Percentiles rank a stretch among this genome's conserved stretches.
phyloP scores from a whole-genome alignment of 495 filamentous ascomycete species.

The Penicillium macrosclerotiorum region DNA sequence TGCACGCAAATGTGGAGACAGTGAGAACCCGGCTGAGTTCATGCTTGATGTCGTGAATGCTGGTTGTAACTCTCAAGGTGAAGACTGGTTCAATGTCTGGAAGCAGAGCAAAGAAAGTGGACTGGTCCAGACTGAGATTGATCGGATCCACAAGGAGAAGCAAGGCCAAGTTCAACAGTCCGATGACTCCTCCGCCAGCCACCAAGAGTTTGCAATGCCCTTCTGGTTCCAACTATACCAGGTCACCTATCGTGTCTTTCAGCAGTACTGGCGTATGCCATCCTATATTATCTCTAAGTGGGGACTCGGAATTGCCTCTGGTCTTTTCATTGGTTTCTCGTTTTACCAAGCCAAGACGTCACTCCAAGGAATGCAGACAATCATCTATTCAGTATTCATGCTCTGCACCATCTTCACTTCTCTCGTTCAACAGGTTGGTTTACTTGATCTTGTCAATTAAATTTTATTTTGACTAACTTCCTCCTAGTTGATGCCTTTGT shows the following conservation, averaged over 20 bases:
- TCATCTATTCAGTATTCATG: conserved; percentile 63
- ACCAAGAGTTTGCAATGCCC: conserved; percentile 49
- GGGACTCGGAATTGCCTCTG: conserved; percentile 32
- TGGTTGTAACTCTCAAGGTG: conserved; percentile 22
- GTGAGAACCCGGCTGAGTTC: conserved; percentile 86
- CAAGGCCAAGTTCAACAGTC: conserved; percentile 42
- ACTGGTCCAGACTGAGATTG: conserved; percentile 64
- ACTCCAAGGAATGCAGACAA: conserved; percentile 48
- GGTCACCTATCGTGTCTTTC: conserved; percentile 46
- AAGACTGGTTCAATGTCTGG: conserved; percentile 78
- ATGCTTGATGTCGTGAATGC: conserved; percentile 74
- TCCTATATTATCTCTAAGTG: conserved; percentile 41
- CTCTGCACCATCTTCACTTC: conserved; percentile 53
- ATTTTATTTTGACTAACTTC: conserved; percentile 4
- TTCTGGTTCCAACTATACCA: conserved; percentile 43
- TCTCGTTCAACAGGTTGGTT: conserved; percentile 50
- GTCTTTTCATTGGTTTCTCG: conserved; percentile 65
- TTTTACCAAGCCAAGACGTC: conserved; percentile 49
- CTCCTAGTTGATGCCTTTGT: conserved; percentile 62
- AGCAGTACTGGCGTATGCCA: conserved; percentile 55
- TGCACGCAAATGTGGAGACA: conserved; percentile 59
- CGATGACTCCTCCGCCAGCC: conserved; percentile 6
- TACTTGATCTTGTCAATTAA: not conserved
- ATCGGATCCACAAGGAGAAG: conserved; percentile 54
- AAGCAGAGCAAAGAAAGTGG: conserved; percentile 63